Evolutionary conservation across 345 rosid species (phyloP).

Genomic region (Lumnitzera racemosa): DNA sequence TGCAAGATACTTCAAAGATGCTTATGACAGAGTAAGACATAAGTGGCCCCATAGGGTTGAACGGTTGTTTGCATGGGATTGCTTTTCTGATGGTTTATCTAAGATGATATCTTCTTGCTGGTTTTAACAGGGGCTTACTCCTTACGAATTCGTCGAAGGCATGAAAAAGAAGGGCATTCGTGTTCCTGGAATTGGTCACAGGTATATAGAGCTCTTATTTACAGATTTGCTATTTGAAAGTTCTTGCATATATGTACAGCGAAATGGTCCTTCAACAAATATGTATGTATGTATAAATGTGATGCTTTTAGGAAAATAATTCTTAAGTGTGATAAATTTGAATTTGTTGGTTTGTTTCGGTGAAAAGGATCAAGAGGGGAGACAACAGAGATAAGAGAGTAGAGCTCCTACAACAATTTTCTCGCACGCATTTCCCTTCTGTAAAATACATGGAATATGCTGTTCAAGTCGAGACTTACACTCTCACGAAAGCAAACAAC

Average conservation of each 20-base stretch:
- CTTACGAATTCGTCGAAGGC: slow-evolving; percentile 86
- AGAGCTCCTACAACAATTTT: slow-evolving; percentile 76
- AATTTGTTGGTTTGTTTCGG: neutral
- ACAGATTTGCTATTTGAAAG: neutral
- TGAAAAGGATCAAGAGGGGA: slow-evolving; percentile 85
- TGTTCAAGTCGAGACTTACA: slow-evolving; percentile 80
- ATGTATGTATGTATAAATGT: no score
- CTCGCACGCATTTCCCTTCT: slow-evolving; percentile 80
- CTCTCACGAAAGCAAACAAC: slow-evolving; percentile 78
- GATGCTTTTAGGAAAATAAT: no score
- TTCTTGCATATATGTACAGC: no score
- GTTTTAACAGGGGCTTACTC: slow-evolving; percentile 57
- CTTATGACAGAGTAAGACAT: slow-evolving; percentile 65
- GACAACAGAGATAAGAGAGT: slow-evolving; percentile 97
- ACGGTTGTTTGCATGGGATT: neutral
- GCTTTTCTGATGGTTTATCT: slow-evolving; percentile 7
- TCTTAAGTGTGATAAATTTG: no score
- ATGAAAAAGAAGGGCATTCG: slow-evolving; percentile 99
- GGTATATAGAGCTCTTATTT: slow-evolving; percentile 29
- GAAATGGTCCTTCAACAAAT: no score
- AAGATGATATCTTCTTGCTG: slow-evolving; percentile 6
- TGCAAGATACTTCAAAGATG: slow-evolving; percentile 96
- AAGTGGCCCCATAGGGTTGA: neutral
- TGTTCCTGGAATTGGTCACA: slow-evolving; percentile 96
- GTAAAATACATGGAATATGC: slow-evolving; percentile 95